Evolutionary conservation across 108 stramenopile species (phyloP), one percentile per base, ranked within the genome.

Genomic region (Skeletonema tropicum): DNA sequence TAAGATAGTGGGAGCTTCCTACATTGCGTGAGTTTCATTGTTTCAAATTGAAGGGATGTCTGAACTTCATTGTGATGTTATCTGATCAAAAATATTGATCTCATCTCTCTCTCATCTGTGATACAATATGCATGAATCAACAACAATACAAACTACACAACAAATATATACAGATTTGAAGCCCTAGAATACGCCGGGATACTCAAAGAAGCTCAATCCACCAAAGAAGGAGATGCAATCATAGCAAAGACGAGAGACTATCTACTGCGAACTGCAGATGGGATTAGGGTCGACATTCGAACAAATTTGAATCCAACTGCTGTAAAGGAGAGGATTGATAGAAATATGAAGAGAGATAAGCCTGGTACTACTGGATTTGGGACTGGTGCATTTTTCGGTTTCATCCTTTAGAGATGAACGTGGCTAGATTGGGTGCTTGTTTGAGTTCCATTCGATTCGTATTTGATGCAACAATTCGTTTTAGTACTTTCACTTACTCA

Each of bases 121-220:
- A n/a, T n/a, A n/a, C n/a, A n/a, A 7, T 21, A 19, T 19, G 19
- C 1, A 25, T 23, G 2, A 9, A 55, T 55, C 52, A 25, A 7
- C 52, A 55, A 55, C 52, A 7, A 25, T 2, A 55, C 52, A 55
- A 55, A 55, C 3, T 13, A 45, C 15, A 45, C 15, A 15, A 45
- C 26, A 55, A 23, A 19, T 21, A 55, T 11, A 12, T 11, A 55
- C 10, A 76, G 76, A 64, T 80, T 80, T 48, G 79, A 80, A 59
- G 79, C 73, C 15, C 63, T 80, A 3, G 79, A 80, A 70, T 80
- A 80, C 49, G 79, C 79, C 41, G 79, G 79, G 5, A 61, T 80
- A 32, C 57, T 80, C 31, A 66, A 74, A 66, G 79, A 74, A 46
- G 79, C 73, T 39, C 68, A 69, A 29, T 25, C 49, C 11, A 66